Percentiles rank a stretch among this genome's conserved stretches.
Conservation (phyloP, 148 eudicot genomes). For the Fagopyrum tataricum region DNA sequence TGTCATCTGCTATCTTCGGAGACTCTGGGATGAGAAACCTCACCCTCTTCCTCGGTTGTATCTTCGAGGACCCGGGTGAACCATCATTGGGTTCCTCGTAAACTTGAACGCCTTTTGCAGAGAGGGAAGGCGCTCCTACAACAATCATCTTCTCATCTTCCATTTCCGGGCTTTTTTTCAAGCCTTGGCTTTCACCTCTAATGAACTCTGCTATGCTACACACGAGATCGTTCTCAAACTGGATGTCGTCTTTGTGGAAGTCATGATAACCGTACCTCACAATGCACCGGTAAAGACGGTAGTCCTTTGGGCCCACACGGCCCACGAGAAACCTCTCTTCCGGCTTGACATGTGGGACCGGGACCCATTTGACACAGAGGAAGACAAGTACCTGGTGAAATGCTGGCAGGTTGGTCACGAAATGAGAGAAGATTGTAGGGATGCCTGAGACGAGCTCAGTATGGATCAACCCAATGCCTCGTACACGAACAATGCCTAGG, state of each 20-base stretch:
- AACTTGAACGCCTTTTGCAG: slow-evolving; percentile 25
- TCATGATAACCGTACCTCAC: slow-evolving; percentile 90
- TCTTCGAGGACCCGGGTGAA: slow-evolving; percentile 17
- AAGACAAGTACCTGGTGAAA: slow-evolving; percentile 86
- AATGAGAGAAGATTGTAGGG: slow-evolving; percentile 92
- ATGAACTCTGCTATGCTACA: slow-evolving; percentile 85
- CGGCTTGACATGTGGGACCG: slow-evolving; percentile 75
- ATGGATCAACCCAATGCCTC: slow-evolving; percentile 79
- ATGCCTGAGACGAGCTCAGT: slow-evolving; percentile 95
- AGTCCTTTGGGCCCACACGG: slow-evolving; percentile 72
- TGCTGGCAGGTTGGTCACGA: slow-evolving; percentile 90
- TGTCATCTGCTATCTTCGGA: slow-evolving; percentile 33
- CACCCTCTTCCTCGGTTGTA: slow-evolving; percentile 48
- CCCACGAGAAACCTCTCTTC: slow-evolving; percentile 82
- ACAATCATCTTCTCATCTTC: slow-evolving; percentile 49
- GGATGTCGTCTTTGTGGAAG: slow-evolving; percentile 65
- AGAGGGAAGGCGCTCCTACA: slow-evolving; percentile 56
- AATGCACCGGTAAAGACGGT: slow-evolving; percentile 69
- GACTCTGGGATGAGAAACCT: slow-evolving; percentile 73
- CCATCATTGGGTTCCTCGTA: slow-evolving; percentile 4
- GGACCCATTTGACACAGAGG: slow-evolving; percentile 69
- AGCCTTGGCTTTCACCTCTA: slow-evolving; percentile 18
- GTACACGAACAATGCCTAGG: slow-evolving; percentile 81
- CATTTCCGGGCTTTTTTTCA: slow-evolving; percentile 14
- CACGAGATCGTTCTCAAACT: slow-evolving; percentile 79